Evolutionary conservation across 495 filamentous ascomycete species (phyloP).

Genomic region (Chaetomium tenue): DNA sequence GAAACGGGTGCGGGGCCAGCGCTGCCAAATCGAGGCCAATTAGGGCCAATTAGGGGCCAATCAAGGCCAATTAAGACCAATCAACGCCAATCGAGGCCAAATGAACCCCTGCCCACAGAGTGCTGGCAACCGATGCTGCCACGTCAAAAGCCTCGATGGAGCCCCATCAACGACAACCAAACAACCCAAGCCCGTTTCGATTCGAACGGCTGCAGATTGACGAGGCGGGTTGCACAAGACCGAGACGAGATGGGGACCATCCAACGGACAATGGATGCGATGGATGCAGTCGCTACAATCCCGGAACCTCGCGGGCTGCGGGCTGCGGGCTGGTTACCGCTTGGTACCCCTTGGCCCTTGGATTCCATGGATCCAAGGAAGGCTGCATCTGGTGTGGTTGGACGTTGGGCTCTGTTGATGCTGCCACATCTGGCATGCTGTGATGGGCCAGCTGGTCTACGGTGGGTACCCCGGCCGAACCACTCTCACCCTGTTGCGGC

Average conservation of each 20-base stretch:
- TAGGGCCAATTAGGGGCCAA: conserved; percentile 20
- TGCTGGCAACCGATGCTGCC: conserved; percentile 33
- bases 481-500: conserved; percentile 10
- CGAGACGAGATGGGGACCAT: conserved; percentile 6
- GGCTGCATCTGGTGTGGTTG: conserved; percentile 6
- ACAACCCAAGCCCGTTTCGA: conserved; percentile 20
- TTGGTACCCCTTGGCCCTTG: too few species aligned
- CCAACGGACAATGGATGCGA: not conserved
- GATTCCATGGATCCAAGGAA: too few species aligned
- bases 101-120: conserved; percentile 12
- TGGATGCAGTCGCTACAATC: conserved; percentile 14
- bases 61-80: conserved; percentile 12
- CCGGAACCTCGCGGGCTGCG: conserved; percentile 13
- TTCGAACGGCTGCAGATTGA: conserved; percentile 2
- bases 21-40: conserved; percentile 19
- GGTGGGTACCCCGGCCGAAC: conserved; percentile 11
- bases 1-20: conserved; percentile 6
- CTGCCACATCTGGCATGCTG: conserved; percentile 26
- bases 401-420: conserved; percentile 24
- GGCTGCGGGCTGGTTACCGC: not conserved
- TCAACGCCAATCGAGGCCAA: conserved; percentile 22
- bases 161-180: conserved; percentile 17
- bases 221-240: conserved; percentile 20
- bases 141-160: conserved; percentile 32
- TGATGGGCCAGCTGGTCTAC: conserved; percentile 19